These are phyloP conservation scores for Miscanthus sacchariflorus DNA, from an alignment of 202 grass and related monocot species.

Conservation along the genomic window DNA sequence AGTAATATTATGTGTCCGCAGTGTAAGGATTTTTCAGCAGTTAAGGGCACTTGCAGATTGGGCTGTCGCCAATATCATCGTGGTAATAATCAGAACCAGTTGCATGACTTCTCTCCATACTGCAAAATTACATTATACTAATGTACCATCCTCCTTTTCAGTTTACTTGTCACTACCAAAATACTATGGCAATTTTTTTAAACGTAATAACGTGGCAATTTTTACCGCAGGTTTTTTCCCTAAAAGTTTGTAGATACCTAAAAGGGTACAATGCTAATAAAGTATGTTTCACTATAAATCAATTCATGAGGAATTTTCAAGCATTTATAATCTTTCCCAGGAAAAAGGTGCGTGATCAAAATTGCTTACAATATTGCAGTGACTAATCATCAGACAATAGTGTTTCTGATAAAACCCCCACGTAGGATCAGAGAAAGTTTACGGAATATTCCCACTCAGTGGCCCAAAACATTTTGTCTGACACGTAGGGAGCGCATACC, in stretches of 20 bases:
- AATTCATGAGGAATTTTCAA: not conserved
- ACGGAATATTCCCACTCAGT: conserved; percentile 14
- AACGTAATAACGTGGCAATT: not conserved
- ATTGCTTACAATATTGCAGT: not conserved
- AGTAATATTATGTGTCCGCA: not conserved
- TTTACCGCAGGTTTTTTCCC: no score
- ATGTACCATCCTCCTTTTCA: not conserved
- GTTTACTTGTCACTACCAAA: not conserved
- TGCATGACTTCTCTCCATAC: not conserved
- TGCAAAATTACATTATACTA: not conserved
- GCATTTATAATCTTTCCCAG: not conserved
- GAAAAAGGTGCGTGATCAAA: not conserved
- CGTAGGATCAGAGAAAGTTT: conserved; percentile 6
- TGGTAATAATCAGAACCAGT: not conserved
- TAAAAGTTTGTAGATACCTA: not conserved
- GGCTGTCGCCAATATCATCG: not conserved
- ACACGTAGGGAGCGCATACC: not conserved
- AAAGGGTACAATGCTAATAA: not conserved
- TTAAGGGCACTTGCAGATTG: not conserved
- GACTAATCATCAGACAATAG: conserved; percentile 1
- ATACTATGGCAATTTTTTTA: not conserved
- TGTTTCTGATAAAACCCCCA: not conserved
- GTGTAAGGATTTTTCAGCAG: not conserved
- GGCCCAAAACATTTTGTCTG: conserved; percentile 28
- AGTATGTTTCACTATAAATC: not conserved